Evolutionary conservation across 2,329 filamentous ascomycete genomes (phyloP).

Genomic region (Clonostachys rhizophaga): DNA sequence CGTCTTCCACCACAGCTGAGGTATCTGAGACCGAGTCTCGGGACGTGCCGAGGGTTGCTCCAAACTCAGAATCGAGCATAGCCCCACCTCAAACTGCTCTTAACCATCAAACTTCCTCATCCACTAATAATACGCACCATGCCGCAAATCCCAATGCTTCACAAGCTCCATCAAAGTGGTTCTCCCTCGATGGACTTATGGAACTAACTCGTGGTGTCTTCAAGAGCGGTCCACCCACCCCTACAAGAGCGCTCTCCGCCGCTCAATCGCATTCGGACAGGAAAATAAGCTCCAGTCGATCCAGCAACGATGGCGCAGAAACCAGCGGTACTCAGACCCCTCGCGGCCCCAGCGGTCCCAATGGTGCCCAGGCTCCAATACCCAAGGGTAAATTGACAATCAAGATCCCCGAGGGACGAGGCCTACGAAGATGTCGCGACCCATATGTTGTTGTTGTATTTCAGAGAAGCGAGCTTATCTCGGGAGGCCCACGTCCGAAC

Average conservation of each 20-base stretch:
- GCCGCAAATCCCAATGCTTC: conserved; percentile 35
- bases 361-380: conserved; percentile 59
- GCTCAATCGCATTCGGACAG: conserved; percentile 45
- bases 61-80: no score
- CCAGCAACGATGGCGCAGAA: conserved; percentile 35
- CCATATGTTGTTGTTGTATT: conserved; percentile 97
- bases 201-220: conserved; percentile 79
- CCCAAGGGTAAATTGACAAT: conserved; percentile 87
- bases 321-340: conserved; percentile 50
- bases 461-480: conserved; percentile 94
- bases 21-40: no score
- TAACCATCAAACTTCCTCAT: no score
- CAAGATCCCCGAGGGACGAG: conserved; percentile 81
- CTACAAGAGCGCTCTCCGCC: conserved; percentile 77
- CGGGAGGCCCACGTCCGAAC: conserved; percentile 67
- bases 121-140: conserved; percentile 25
- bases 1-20: no score
- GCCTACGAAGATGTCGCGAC: conserved; percentile 75
- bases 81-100: no score
- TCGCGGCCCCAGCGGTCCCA: conserved; percentile 23
- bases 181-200: conserved; percentile 65
- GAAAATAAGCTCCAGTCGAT: conserved; percentile 29
- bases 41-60: no score
- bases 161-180: conserved; percentile 41
- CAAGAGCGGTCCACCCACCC: conserved; percentile 92